phyloP scores from a whole-genome alignment of 768 basidiomycete genomes.

The Boletus patriciae region DNA sequence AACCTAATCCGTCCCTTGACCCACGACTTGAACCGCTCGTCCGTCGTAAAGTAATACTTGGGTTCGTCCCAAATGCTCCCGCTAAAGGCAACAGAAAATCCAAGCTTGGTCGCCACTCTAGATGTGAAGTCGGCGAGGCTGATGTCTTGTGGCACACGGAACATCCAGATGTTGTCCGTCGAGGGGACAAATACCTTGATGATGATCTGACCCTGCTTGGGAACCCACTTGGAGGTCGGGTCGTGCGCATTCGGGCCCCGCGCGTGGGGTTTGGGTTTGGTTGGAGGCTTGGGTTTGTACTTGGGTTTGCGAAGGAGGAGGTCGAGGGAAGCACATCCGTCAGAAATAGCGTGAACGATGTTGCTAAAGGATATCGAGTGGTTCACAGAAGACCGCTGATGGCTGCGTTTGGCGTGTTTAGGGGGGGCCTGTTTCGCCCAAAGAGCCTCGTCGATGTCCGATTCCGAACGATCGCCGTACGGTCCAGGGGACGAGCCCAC shows the following conservation, averaged over 20 bases:
- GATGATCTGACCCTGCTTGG: conserved; percentile 36
- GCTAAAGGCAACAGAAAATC: conserved; percentile 35
- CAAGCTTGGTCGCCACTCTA: conserved; percentile 37
- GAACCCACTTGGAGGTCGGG: conserved; percentile 28
- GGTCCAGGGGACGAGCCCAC: neutral
- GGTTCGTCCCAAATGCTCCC: conserved; percentile 33
- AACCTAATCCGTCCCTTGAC: conserved; percentile 33
- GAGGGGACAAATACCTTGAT: conserved; percentile 42
- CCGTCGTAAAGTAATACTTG: conserved; percentile 30
- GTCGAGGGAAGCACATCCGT: conserved; percentile 18
- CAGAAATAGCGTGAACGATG: conserved; percentile 14
- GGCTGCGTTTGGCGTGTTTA: conserved; percentile 1
- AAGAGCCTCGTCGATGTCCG: neutral
- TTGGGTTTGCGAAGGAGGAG: conserved; percentile 17
- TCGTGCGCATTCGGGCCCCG: neutral
- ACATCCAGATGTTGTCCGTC: conserved; percentile 42
- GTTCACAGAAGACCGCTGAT: conserved; percentile 13
- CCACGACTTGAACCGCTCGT: conserved; percentile 37
- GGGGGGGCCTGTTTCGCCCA: neutral
- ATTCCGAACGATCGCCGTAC: neutral
- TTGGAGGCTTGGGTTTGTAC: neutral
- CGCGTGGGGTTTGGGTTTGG: neutral
- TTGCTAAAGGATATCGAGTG: conserved; percentile 18
- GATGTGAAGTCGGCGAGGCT: conserved; percentile 32
- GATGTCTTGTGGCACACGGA: conserved; percentile 35